A percentile compares a stretch with the other conserved stretches of the same genome.
phyloP scores from a whole-genome alignment of 2,329 filamentous ascomycete genomes.

The Penicillium sp. region DNA sequence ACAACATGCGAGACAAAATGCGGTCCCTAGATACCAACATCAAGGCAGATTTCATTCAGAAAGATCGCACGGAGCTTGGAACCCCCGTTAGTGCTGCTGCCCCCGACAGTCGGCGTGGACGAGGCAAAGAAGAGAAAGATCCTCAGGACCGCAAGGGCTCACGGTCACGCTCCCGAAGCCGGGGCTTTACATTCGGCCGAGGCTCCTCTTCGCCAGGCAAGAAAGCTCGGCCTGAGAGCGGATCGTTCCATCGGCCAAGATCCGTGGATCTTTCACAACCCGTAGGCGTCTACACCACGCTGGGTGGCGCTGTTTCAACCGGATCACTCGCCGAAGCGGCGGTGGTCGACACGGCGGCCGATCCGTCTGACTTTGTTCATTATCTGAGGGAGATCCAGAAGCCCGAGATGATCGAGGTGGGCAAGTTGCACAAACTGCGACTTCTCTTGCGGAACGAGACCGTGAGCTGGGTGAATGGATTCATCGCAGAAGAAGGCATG shows the following conservation, averaged over 20 bases:
- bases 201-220: conserved; percentile 66
- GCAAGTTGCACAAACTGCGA: conserved; percentile 86
- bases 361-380: conserved; percentile 75
- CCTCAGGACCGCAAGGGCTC: conserved; percentile 43
- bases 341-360: conserved; percentile 66
- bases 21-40: conserved; percentile 78
- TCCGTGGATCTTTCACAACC: conserved; percentile 64
- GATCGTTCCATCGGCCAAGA: conserved; percentile 62
- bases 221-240: conserved; percentile 63
- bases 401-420: conserved; percentile 82
- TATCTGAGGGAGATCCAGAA: conserved; percentile 77
- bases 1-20: conserved; percentile 93
- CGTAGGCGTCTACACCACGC: conserved; percentile 50
- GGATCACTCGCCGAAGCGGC: conserved; percentile 53
- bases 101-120: conserved; percentile 32
- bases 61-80: conserved; percentile 69
- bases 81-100: conserved; percentile 42
- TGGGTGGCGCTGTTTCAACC: conserved; percentile 51
- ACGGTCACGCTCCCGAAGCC: conserved; percentile 54
- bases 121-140: conserved; percentile 39
- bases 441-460: conserved; percentile 89
- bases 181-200: conserved; percentile 72
- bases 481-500: conserved; percentile 87
- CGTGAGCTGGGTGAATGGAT: conserved; percentile 88
- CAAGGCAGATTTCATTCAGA: conserved; percentile 91